phyloP scores from a whole-genome alignment of 352 stramenopile species.

The Phytophthora hibernalis region DNA sequence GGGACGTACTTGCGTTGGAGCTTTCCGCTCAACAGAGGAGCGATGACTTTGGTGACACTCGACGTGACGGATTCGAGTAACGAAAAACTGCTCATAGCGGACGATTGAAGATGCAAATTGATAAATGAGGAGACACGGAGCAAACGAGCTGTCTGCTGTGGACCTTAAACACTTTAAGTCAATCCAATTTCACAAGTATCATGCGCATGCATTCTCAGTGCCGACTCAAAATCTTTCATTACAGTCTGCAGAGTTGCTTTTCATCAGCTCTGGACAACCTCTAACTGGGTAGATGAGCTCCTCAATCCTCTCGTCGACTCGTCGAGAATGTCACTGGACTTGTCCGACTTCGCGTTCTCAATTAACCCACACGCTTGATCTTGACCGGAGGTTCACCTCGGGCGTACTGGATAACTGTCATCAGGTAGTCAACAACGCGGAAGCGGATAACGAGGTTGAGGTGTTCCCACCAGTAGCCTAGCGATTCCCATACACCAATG shows the following conservation, averaged over 20 bases:
- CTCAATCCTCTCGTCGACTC: no score
- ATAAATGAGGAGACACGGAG: constrained; percentile 2
- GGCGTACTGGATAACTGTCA: constrained; percentile 50
- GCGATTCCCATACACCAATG: constrained; percentile 25
- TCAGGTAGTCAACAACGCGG: constrained; percentile 61
- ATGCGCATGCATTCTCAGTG: background rate
- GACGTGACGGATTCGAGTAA: constrained; percentile 22
- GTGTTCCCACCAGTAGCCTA: constrained; percentile 74
- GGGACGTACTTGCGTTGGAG: constrained; percentile 29
- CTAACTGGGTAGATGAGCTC: no score
- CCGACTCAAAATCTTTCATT: background rate
- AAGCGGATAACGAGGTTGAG: constrained; percentile 69
- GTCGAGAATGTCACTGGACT: no score
- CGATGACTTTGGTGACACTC: constrained; percentile 10
- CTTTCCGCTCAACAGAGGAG: constrained; percentile 15
- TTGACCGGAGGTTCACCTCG: constrained; percentile 43
- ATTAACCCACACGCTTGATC: constrained; percentile 47
- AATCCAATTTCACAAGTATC: background rate
- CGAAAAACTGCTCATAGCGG: constrained; percentile 16
- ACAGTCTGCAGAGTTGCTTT: no score
- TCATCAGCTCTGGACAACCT: no score
- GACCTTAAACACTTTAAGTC: background rate
- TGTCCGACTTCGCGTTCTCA: no score
- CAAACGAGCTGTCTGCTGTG: background rate
- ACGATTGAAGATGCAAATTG: background rate